A percentile compares a stretch with the other conserved stretches of the same genome.
phyloP scores from a whole-genome alignment of 805 yeast genomes.

The Metschnikowia kunwiensis region DNA sequence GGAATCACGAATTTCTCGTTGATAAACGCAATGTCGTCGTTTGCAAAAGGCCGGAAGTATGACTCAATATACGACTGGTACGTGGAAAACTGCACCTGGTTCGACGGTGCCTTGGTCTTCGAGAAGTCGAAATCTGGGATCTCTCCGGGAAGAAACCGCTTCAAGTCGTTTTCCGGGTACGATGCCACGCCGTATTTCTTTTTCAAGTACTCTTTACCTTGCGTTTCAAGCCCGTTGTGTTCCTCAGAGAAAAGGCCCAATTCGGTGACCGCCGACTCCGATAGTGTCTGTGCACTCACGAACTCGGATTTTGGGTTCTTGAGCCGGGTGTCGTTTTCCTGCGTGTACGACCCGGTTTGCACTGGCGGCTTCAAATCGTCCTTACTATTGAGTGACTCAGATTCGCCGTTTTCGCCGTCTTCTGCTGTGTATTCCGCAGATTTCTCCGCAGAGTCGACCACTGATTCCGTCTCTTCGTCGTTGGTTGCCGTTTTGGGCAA shows the following conservation, averaged over 20 bases:
- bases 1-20: conserved; percentile 60
- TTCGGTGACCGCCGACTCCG: conserved; percentile 56
- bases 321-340: conserved; percentile 55
- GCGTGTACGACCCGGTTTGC: conserved; percentile 43
- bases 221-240: conserved; percentile 54
- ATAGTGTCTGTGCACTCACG: conserved; percentile 66
- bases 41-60: conserved; percentile 70
- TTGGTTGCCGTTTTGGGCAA: background rate
- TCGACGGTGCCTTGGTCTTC: conserved; percentile 63
- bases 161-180: conserved; percentile 78
- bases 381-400: conserved; percentile 21
- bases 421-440: background rate
- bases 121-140: conserved; percentile 88
- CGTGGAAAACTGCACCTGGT: conserved; percentile 89
- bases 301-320: conserved; percentile 76
- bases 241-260: conserved; percentile 66
- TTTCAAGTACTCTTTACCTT: conserved; percentile 73
- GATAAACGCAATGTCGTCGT: conserved; percentile 77
- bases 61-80: conserved; percentile 84
- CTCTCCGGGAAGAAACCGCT: conserved; percentile 77
- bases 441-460: background rate
- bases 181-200: conserved; percentile 82
- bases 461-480: background rate
- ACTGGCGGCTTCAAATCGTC: conserved; percentile 45
- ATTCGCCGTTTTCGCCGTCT: conserved; percentile 1